Base-by-base conservation (phyloP, 768 basidiomycete species). In the Leccinum pellstonianum region DNA sequence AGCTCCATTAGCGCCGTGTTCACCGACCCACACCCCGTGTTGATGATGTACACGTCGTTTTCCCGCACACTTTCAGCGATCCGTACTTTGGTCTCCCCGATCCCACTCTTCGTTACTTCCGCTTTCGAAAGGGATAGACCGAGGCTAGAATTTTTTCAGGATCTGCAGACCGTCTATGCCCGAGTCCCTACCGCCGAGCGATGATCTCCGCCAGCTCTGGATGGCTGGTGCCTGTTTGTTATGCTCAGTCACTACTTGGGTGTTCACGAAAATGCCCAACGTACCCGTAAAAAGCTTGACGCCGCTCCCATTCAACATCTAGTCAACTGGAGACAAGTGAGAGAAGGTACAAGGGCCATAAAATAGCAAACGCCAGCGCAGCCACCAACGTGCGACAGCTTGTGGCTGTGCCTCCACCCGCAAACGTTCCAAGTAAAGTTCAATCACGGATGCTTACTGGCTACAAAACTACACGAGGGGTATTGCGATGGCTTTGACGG, bases 11-110 rank as follows among this genome's bases (percentile, higher is more conserved):
- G 85, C 43, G 95, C 83, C 27, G 93, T 95, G 71, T 98, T 98
- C 67, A 98, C 85, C 57, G 86, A 79, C 23, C 89, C 86, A 67
- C 88, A 88, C 14, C 93, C 90, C 41, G 93, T 93, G 77, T 95
- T 97, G 79, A 99, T 88, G 75, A 99, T 98, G 77, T 98, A 99
- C 53, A 98, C 96, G 73, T 98, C 97, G 74, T 94, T 92, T 77
- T 98, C 95, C 62, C 97, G 91, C 37, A 99, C 96, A 49, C 92
- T 95, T 77, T 98, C 95, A 64, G 85, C 83, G 72, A 99, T 93
- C 64, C 90, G 89, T 54, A 98, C 93, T 68, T 85, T 85, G 52
- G 92, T 93, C 78, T 98, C 96, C 57, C 95, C 93, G 61, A 94
- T 90, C 23, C 91, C 88, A 72, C 91, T 94, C 67, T 87, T 87